Evolutionary conservation across 208 protist species (phyloP).

Genomic region (Crithidia expoeki): DNA sequence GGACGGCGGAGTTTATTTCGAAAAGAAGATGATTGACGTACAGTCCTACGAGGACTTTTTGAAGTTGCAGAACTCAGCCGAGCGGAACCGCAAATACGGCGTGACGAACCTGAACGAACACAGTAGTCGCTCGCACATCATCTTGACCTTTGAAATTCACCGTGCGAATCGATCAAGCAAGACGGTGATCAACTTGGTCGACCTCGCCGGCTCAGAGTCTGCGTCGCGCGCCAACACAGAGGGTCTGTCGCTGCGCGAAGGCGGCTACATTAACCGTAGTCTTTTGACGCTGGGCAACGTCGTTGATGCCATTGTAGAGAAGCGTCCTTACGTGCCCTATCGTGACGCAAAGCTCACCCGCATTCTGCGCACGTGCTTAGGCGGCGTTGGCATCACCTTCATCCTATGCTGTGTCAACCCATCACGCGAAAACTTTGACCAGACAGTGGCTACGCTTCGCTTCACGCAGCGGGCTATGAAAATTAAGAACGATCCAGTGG

Average conservation of each 20-base stretch:
- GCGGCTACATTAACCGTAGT: conserved; percentile 90
- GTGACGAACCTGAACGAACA: conserved; percentile 90
- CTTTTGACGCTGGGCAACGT: conserved; percentile 91
- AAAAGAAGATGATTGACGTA: conserved; percentile 60
- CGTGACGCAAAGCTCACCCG: conserved; percentile 91
- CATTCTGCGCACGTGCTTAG: conserved; percentile 83
- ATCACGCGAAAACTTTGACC: conserved; percentile 82
- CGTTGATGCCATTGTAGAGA: conserved; percentile 78
- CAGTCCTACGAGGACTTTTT: conserved; percentile 74
- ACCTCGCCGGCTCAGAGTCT: conserved; percentile 93
- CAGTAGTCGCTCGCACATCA: conserved; percentile 69
- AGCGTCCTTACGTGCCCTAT: conserved; percentile 77
- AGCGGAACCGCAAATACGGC: conserved; percentile 84
- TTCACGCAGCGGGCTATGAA: conserved; percentile 91
- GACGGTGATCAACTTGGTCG: conserved; percentile 85
- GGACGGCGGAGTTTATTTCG: conserved; percentile 44
- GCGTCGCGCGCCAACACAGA: conserved; percentile 80
- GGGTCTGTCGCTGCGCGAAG: conserved; percentile 71
- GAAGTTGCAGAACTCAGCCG: conserved; percentile 56
- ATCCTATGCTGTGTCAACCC: conserved; percentile 93
- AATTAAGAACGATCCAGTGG: conserved; percentile 90
- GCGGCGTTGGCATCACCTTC: conserved; percentile 86
- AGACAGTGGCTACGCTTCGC: conserved; percentile 82
- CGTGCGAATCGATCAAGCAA: conserved; percentile 37
- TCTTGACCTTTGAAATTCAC: conserved; percentile 47